These are phyloP conservation scores for Paramecium primaurelia DNA, from an alignment of 73 alveolate genomes.

Conservation along the genomic window DNA sequence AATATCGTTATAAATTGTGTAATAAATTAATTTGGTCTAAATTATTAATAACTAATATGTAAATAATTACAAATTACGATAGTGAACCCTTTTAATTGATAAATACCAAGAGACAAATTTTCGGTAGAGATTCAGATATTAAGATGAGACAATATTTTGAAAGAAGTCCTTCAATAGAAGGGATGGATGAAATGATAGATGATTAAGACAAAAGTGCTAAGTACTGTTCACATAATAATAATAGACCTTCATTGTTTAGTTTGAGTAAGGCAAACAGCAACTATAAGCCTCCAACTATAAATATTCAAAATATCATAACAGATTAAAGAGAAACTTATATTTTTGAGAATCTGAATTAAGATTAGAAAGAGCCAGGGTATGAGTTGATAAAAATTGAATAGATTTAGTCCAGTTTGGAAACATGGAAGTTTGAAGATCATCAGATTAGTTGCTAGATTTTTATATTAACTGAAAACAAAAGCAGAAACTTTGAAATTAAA, in stretches of 20 bases:
- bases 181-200: not conserved
- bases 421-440: not conserved
- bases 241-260: not conserved
- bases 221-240: not conserved
- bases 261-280: not conserved
- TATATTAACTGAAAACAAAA: not conserved
- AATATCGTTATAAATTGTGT: not conserved
- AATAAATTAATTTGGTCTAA: not conserved
- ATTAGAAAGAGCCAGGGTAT: not conserved
- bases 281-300: not conserved
- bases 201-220: not conserved
- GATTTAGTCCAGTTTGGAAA: not conserved
- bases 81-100: not conserved
- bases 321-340: not conserved
- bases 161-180: not conserved
- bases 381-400: not conserved
- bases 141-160: not conserved
- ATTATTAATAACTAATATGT: not conserved
- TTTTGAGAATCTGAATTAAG: not conserved
- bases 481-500: constrained; percentile 9
- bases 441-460: constrained; percentile 3
- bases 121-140: not conserved
- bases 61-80: not conserved
- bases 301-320: not conserved
- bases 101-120: not conserved